These are phyloP conservation scores for Penicillium sp. DNA, from an alignment of 2,329 filamentous ascomycete genomes.

Conservation along the genomic window DNA sequence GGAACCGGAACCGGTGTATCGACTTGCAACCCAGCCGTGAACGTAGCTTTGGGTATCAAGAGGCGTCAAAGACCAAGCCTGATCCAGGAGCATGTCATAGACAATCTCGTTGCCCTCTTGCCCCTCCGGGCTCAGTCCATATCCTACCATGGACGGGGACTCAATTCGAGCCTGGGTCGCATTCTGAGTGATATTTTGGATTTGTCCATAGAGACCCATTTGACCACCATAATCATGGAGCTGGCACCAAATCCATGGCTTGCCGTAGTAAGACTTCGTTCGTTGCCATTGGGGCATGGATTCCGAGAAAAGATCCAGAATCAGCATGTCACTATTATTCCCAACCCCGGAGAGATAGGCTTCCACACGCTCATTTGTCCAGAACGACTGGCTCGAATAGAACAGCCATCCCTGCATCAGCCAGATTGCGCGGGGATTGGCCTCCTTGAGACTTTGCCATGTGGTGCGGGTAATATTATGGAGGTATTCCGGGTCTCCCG, in stretches of 20 bases:
- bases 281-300: conserved; percentile 49
- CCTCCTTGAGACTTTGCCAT: conserved; percentile 47
- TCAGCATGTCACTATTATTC: conserved; percentile 45
- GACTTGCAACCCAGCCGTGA: conserved; percentile 42
- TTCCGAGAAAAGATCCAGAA: conserved; percentile 52
- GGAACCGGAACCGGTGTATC: conserved; percentile 35
- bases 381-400: conserved; percentile 44
- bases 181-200: conserved; percentile 48
- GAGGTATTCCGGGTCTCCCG: conserved; percentile 45
- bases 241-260: conserved; percentile 54
- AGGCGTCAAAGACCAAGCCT: conserved; percentile 46
- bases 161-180: conserved; percentile 44
- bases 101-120: conserved; percentile 54
- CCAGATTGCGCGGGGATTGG: conserved; percentile 49
- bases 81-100: conserved; percentile 50
- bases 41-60: conserved; percentile 48
- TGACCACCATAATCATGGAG: conserved; percentile 51
- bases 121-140: conserved; percentile 49
- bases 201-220: conserved; percentile 49
- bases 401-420: conserved; percentile 55
- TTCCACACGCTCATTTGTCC: conserved; percentile 47
- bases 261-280: conserved; percentile 49
- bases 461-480: conserved; percentile 43
- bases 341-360: conserved; percentile 49
- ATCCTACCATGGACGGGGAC: conserved; percentile 45